A percentile compares a stretch with the other conserved stretches of the same genome.
Conservation (phyloP, 192 early-diverging fungal genomes). For the Diversispora epigaea region DNA sequence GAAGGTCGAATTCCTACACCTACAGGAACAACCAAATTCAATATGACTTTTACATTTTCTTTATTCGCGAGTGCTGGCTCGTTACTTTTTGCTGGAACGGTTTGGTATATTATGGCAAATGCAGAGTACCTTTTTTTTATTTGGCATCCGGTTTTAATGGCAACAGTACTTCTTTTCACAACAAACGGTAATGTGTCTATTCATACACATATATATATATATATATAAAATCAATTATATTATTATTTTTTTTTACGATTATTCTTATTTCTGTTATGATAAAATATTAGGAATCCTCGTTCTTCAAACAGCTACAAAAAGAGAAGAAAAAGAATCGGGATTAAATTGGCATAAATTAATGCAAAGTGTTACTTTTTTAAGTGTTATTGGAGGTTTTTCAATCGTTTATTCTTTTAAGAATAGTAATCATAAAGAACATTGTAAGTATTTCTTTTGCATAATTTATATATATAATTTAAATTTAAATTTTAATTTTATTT, state of each 20-base stretch:
- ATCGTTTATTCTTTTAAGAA: conserved; percentile 36
- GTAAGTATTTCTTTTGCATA: conserved; percentile 16
- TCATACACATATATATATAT: neutral
- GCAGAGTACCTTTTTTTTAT: conserved; percentile 35
- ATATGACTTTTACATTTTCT: conserved; percentile 11
- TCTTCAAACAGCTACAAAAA: conserved; percentile 37
- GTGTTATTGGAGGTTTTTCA: conserved; percentile 32
- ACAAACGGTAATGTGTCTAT: conserved; percentile 37
- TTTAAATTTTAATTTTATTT: conserved; percentile 22
- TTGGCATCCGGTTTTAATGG: conserved; percentile 39
- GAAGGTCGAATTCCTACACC: neutral
- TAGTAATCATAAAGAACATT: conserved; percentile 33
- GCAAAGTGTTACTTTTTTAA: conserved; percentile 30
- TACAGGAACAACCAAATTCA: neutral
- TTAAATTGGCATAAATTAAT: conserved; percentile 35
- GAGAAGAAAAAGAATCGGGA: conserved; percentile 37
- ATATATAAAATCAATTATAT: neutral
- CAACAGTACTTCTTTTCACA: conserved; percentile 24
- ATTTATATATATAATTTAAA: neutral
- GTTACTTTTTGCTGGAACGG: conserved; percentile 30
- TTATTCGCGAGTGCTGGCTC: conserved; percentile 23
- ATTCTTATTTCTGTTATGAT: neutral
- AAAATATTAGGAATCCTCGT: conserved; percentile 31
- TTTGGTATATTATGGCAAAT: conserved; percentile 32
- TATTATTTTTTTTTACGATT: neutral